Percentiles rank a stretch among this genome's conserved stretches.
These are phyloP conservation scores for Phialophora expanda DNA, from an alignment of 2,329 filamentous ascomycete genomes.

Conservation along the genomic window DNA sequence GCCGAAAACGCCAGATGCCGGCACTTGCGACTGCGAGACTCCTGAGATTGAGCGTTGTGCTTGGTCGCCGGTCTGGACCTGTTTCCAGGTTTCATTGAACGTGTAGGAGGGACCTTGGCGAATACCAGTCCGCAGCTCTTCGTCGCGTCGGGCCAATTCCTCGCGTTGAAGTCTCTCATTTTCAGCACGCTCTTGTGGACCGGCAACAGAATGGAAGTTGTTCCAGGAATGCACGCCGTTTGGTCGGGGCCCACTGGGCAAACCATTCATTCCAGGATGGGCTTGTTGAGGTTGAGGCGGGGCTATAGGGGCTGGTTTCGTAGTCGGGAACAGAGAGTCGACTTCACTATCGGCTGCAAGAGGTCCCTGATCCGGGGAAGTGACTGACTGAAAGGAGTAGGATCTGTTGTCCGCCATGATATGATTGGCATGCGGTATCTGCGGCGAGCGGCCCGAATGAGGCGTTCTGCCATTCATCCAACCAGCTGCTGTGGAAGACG, in stretches of 20 bases:
- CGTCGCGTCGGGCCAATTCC: constrained; percentile 47
- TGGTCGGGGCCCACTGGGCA: constrained; percentile 41
- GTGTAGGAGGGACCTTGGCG: constrained; percentile 45
- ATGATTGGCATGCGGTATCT: constrained; percentile 36
- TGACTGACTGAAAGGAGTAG: constrained; percentile 38
- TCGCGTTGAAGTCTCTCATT: constrained; percentile 50
- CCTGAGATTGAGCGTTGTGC: constrained; percentile 48
- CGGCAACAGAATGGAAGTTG: constrained; percentile 50
- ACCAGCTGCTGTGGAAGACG: constrained; percentile 48
- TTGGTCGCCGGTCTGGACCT: constrained; percentile 51
- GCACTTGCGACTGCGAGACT: constrained; percentile 45
- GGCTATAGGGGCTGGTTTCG: constrained; percentile 54
- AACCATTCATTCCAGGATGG: constrained; percentile 35
- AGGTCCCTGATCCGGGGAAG: constrained; percentile 49
- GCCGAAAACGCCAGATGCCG: constrained; percentile 47
- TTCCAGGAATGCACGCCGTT: constrained; percentile 49
- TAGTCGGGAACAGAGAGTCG: constrained; percentile 49
- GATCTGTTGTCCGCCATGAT: constrained; percentile 44
- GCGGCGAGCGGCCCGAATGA: constrained; percentile 38
- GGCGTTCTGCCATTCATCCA: constrained; percentile 40
- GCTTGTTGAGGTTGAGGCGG: constrained; percentile 48
- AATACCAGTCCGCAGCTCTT: constrained; percentile 44
- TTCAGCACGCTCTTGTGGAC: constrained; percentile 50
- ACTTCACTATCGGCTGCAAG: constrained; percentile 42
- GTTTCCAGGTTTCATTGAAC: constrained; percentile 55